Evolutionary conservation across 2,329 filamentous ascomycete species (phyloP).

Genomic region (Penicillium sp.): DNA sequence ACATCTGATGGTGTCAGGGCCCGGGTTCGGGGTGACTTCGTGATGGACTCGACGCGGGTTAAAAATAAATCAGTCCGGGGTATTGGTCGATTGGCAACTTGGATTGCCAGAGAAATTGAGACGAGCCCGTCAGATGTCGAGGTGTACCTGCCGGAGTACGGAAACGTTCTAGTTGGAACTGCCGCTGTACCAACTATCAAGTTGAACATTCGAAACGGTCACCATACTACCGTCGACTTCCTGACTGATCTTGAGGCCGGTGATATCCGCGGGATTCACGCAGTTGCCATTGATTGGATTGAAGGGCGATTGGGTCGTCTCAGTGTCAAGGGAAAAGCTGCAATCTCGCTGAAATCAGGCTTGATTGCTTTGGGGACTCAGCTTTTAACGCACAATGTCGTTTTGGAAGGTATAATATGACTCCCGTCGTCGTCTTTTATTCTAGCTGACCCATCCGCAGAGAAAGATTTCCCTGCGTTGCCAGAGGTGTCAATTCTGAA

Average conservation of each 20-base stretch:
- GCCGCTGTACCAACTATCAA: constrained; percentile 74
- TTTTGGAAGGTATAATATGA: constrained; percentile 77
- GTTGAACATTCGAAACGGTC: constrained; percentile 75
- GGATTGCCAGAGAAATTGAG: constrained; percentile 75
- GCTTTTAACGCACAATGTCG: constrained; percentile 69
- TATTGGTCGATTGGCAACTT: constrained; percentile 76
- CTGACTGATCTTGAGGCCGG: constrained; percentile 75
- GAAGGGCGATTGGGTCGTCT: constrained; percentile 73
- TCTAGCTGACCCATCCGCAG: constrained; percentile 36
- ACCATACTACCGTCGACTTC: constrained; percentile 76
- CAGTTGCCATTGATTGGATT: constrained; percentile 85
- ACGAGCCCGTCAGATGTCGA: constrained; percentile 71
- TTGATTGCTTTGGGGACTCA: constrained; percentile 78
- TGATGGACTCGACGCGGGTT: constrained; percentile 76
- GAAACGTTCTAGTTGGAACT: constrained; percentile 73
- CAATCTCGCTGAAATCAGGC: constrained; percentile 75
- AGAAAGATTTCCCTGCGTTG: constrained; percentile 69
- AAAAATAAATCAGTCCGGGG: constrained; percentile 69
- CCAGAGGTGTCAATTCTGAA: constrained; percentile 81
- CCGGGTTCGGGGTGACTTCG: constrained; percentile 78
- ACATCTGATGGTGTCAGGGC: constrained; percentile 76
- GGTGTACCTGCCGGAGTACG: constrained; percentile 82
- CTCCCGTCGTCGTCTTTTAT: background rate
- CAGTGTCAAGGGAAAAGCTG: constrained; percentile 70
- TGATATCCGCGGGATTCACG: constrained; percentile 72